Conservation (phyloP, 345 rosid genomes). For the Camelina sativa region DNA sequence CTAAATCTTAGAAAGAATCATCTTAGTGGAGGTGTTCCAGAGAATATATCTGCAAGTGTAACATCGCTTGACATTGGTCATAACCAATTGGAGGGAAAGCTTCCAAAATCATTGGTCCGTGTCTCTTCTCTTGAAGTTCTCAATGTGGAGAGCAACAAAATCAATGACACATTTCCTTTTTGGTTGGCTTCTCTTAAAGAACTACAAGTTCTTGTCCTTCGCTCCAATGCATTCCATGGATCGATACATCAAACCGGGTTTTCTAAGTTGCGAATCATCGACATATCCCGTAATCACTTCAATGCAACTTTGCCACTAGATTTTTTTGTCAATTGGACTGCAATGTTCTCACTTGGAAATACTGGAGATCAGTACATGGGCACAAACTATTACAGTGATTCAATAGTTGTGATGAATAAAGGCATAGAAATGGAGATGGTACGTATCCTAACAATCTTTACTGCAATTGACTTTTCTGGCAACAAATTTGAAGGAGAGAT, state of each 20-base stretch:
- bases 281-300: not conserved
- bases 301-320: not conserved
- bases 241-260: not conserved
- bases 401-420: conserved; percentile 14
- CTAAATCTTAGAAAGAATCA: no score
- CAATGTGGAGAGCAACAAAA: no score
- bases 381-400: not conserved
- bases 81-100: no score
- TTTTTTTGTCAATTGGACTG: not conserved
- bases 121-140: no score
- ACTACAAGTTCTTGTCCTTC: conserved; percentile 48
- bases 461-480: not conserved
- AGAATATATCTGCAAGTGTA: no score
- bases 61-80: not conserved
- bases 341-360: not conserved
- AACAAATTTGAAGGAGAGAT: conserved; percentile 6
- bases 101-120: no score
- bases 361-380: not conserved
- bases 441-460: not conserved
- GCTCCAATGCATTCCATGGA: conserved; percentile 42
- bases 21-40: no score
- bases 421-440: not conserved
- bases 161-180: no score
- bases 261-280: conserved; percentile 10
- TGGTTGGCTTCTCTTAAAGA: no score